These are phyloP conservation scores for Botrytis deweyae DNA, from an alignment of 2,329 filamentous ascomycete genomes.

Conservation along the genomic window DNA sequence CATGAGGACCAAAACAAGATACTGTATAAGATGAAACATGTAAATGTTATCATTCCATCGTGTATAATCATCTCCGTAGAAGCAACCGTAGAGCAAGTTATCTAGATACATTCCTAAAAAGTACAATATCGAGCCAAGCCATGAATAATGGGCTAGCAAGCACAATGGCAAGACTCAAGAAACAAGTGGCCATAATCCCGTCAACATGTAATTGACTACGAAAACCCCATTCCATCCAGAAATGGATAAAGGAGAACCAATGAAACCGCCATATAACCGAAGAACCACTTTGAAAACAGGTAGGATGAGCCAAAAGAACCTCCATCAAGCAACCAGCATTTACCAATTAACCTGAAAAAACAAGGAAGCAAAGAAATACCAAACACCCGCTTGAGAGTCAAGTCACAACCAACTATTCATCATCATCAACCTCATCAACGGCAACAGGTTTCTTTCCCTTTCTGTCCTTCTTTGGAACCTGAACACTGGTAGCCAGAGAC, in stretches of 20 bases:
- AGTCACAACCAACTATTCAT: background rate
- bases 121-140: background rate
- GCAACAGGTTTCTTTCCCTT: background rate
- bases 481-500: slow-evolving; percentile 10
- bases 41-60: background rate
- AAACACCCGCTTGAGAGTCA: background rate
- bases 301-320: background rate
- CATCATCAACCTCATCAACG: background rate
- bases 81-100: background rate
- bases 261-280: background rate
- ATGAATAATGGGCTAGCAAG: background rate
- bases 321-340: background rate
- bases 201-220: background rate
- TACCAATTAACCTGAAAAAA: background rate
- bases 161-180: background rate
- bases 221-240: background rate
- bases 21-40: background rate
- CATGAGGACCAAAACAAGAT: background rate
- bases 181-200: background rate
- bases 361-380: background rate
- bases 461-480: background rate
- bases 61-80: background rate
- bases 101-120: background rate
- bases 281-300: background rate
- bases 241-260: background rate